phyloP scores from a whole-genome alignment of 2,329 filamentous ascomycete genomes.

The Claviceps maximensis region DNA sequence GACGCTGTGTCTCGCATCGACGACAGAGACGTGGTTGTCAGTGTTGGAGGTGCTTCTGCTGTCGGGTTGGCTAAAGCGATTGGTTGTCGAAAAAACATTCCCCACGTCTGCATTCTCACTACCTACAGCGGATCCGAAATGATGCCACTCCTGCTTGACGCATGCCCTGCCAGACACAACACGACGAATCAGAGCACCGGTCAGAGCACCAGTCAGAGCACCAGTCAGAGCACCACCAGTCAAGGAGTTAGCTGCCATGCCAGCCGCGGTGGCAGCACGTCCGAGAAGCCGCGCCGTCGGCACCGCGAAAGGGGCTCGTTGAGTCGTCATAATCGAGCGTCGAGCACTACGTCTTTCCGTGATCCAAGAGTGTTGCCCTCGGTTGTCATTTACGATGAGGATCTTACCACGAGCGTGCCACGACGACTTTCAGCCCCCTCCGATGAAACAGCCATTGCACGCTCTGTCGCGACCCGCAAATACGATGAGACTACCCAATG shows the following conservation, averaged over 20 bases:
- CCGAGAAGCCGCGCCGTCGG: background rate
- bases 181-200: background rate
- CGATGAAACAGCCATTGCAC: conserved; percentile 8
- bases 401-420: conserved; percentile 18
- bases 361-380: conserved; percentile 14
- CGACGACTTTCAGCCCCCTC: conserved; percentile 18
- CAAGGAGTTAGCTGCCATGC: too few species aligned
- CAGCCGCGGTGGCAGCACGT: background rate
- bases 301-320: background rate
- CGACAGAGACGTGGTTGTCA: conserved; percentile 42
- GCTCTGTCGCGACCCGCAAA: conserved; percentile 7
- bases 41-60: conserved; percentile 49
- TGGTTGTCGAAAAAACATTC: conserved; percentile 36
- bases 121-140: conserved; percentile 49
- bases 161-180: conserved; percentile 9
- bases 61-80: conserved; percentile 46
- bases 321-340: background rate
- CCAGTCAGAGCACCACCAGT: too few species aligned
- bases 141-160: conserved; percentile 22
- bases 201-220: background rate
- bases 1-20: conserved; percentile 16
- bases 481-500: conserved; percentile 18
- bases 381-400: conserved; percentile 26
- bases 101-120: conserved; percentile 46
- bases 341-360: conserved; percentile 9